Base-by-base conservation (phyloP, 345 rosid species). In the Lepidium africanum region DNA sequence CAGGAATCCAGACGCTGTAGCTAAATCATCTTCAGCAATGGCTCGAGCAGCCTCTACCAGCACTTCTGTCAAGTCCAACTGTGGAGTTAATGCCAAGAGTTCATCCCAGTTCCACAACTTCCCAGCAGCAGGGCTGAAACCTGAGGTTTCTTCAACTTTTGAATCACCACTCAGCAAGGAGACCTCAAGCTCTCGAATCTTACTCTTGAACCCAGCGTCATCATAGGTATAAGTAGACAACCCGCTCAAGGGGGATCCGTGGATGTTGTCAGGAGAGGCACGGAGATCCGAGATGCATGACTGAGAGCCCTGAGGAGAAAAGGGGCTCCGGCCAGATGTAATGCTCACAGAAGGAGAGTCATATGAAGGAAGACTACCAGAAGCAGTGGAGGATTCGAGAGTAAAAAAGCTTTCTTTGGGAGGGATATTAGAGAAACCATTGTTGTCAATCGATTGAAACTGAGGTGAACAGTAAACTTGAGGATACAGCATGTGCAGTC, bases 261-360 rank as follows among this genome's bases (percentile, higher is more conserved):
- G 77, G 9, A 67, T 54, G 72, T 78, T 81, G 48, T 85, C 91
- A 55, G 92, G 86, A 39, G 97, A 88, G 65, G 75, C 87, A 67
- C 78, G 88, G 36, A 72, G 87, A 74, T 90, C 96, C 0, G 96
- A 90, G 57, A 85, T 54, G 79, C 71, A 87, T 5, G 98, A 88
- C 10, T 84, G 86, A 51, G 99, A 94, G 59, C 85, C 97, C 75
- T 86, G 96, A 11, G 91, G 86, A 43, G 97, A 88, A 76, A 84
- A 85, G 5, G 96, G 95, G 65, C 83, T 87, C 54, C 79, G 72
- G 74, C 60, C 80, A 12, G 96, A 87, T n/a, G 89, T 79, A 66
- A 80, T 45, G 61, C 95, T 89, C 21, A 79, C 82, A 36, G 89
- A 76, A 52, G 92, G 96, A 23, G 97, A 89, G 73, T 89, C 96